Evolutionary conservation across 2,329 filamentous ascomycete genomes (phyloP), one percentile per base, ranked within the genome.

Genomic region (Alternaria brassicae): DNA sequence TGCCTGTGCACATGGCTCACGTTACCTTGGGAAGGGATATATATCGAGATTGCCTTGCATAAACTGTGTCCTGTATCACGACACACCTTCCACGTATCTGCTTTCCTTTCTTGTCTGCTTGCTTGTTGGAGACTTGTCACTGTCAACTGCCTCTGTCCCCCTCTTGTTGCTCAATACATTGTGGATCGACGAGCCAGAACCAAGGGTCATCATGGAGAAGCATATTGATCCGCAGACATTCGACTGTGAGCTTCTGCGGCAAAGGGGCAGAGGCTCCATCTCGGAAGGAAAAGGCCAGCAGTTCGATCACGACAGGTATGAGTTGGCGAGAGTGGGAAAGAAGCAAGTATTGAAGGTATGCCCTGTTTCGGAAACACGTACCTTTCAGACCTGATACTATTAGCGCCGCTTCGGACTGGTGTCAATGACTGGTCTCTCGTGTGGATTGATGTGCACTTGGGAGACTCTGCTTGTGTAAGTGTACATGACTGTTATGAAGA

Each of bases 371-470:
- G 15, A 42, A 36, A 32, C 21, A 48, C 7, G 8, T 19, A 27
- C 15, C 15, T 45, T 9, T 3, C 2, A 17, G 7, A 28, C 30
- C 61, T 73, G 47, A 70, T n/a, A 8, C 12, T 21, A 21, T 15
- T 44, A 78, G 76, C 75, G 76, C 37, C 74, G 73, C 42, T 78
- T 78, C 37, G 74, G 75, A 15, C 51, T 78, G 53, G 70, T 77
- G 45, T 73, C 70, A 27, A 77, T 77, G 71, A 74, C 74, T 6
- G 76, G 76, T 27, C 66, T 78, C 21, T 75, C 74, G 6, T 77
- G 74, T 36, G 72, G 72, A 23, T 62, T 78, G 47, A 76, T 78
- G 73, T 74, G 73, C 27, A 77, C 76, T 32, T 78, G 76, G 76
- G 76, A 78, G 53, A 77, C 72, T 40, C 61, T 77, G 34, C 61